These are phyloP conservation scores for Fusarium fracticaudum DNA, from an alignment of 2,329 filamentous ascomycete genomes.

Conservation along the genomic window DNA sequence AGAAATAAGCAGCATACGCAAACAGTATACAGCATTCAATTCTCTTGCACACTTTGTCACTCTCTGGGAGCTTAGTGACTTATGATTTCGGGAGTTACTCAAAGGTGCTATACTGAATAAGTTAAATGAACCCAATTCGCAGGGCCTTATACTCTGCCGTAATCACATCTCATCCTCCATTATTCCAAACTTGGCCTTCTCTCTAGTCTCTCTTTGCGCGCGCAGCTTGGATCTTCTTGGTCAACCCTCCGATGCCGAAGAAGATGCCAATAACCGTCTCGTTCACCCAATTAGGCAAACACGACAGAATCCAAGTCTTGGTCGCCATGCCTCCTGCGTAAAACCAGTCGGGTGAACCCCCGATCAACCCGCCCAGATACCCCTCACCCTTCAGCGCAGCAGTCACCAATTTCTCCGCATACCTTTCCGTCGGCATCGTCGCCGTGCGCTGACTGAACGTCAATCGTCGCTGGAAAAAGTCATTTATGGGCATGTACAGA, in stretches of 20 bases:
- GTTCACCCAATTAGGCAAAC: conserved; percentile 42
- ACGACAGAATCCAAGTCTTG: conserved; percentile 40
- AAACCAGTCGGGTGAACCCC: conserved; percentile 47
- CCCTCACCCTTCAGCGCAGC: conserved; percentile 54
- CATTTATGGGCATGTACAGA: conserved; percentile 57
- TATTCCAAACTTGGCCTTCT: not conserved
- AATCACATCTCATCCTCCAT: not conserved
- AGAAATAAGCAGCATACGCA: not conserved
- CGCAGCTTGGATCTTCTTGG: conserved; percentile 37
- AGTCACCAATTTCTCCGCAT: conserved; percentile 54
- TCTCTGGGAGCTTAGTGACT: not conserved
- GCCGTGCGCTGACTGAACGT: conserved; percentile 59
- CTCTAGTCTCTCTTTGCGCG: conserved; percentile 37
- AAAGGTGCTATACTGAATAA: too few species aligned
- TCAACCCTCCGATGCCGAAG: conserved; percentile 43
- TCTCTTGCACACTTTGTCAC: not conserved
- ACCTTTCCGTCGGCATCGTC: conserved; percentile 56
- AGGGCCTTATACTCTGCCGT: not conserved
- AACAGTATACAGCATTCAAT: not conserved
- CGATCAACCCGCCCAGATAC: conserved; percentile 47
- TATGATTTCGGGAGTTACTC: not conserved
- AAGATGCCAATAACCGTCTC: conserved; percentile 44
- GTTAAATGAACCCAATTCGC: not conserved
- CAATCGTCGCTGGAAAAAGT: conserved; percentile 58
- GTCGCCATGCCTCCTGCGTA: conserved; percentile 48